Conservation (phyloP, 768 basidiomycete genomes). For the Tricholoma bakamatsutake region DNA sequence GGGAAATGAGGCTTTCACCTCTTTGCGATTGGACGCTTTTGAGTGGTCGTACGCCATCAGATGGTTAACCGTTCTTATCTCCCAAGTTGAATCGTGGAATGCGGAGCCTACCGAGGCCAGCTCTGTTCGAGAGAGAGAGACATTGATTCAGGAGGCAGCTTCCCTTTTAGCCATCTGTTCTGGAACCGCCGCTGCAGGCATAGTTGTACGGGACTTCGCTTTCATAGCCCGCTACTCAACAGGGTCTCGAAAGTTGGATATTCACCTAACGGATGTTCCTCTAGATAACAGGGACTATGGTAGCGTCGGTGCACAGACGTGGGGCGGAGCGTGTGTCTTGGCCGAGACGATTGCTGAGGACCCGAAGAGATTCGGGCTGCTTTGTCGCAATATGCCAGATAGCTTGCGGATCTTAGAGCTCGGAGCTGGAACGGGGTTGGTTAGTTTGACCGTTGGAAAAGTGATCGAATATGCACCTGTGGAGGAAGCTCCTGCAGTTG, state of each 20-base stretch:
- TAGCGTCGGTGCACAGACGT: conserved; percentile 82
- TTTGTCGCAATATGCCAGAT: neutral
- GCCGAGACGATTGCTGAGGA: conserved; percentile 63
- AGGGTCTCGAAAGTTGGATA: conserved; percentile 18
- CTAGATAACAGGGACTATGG: conserved; percentile 63
- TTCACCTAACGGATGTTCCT: conserved; percentile 61
- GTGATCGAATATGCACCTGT: conserved; percentile 25
- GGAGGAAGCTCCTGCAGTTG: neutral
- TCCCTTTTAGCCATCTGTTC: conserved; percentile 60
- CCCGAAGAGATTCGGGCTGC: conserved; percentile 47
- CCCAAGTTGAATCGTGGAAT: conserved; percentile 20
- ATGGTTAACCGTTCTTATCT: conserved; percentile 70
- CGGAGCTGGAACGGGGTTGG: conserved; percentile 81
- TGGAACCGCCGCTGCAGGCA: conserved; percentile 59
- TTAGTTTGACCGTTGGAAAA: conserved; percentile 56
- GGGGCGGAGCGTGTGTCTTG: conserved; percentile 81
- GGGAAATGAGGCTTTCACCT: neutral
- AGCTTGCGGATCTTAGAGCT: conserved; percentile 61
- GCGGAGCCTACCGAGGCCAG: neutral
- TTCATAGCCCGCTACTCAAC: conserved; percentile 28
- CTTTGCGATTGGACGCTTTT: conserved; percentile 51
- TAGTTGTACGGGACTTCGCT: conserved; percentile 43
- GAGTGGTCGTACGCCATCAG: conserved; percentile 64
- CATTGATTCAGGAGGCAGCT: conserved; percentile 47
- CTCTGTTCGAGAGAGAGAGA: conserved; percentile 21